Evolutionary conservation across 345 rosid genomes (phyloP).

Genomic region (Toxicodendron radicans): DNA sequence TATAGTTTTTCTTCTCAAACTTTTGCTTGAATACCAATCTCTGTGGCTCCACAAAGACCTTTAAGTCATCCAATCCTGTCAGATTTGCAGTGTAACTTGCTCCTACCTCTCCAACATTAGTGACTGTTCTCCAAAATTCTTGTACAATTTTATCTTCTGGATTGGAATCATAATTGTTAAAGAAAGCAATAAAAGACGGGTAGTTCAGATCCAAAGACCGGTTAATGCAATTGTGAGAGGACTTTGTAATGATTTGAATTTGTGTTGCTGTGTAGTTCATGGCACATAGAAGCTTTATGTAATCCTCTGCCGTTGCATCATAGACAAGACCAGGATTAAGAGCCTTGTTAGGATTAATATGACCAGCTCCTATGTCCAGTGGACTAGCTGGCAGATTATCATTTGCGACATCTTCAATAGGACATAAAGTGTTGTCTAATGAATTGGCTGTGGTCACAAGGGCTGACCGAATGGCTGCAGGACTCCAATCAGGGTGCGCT

Average conservation of each 20-base stretch:
- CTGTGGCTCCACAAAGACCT: conserved; percentile 52
- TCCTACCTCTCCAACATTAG: conserved; percentile 48
- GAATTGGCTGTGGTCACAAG: conserved; percentile 46
- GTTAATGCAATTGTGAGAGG: conserved; percentile 28
- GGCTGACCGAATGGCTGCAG: conserved; percentile 49
- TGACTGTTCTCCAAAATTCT: conserved; percentile 44
- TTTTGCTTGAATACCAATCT: conserved; percentile 44
- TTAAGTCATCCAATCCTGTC: conserved; percentile 44
- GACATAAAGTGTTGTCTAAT: conserved; percentile 36
- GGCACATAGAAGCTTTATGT: conserved; percentile 50
- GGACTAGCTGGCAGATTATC: conserved; percentile 44
- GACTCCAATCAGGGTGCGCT: conserved; percentile 45
- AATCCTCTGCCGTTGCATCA: conserved; percentile 47
- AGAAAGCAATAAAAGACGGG: conserved; percentile 55
- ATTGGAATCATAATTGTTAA: conserved; percentile 18
- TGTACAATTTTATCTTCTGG: conserved; percentile 20
- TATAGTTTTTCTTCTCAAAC: conserved; percentile 51
- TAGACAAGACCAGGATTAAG: conserved; percentile 62
- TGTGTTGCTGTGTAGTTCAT: conserved; percentile 40
- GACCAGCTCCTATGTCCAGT: conserved; percentile 64
- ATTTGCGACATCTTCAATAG: conserved; percentile 34
- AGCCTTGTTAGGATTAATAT: conserved; percentile 41
- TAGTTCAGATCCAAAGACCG: conserved; percentile 51
- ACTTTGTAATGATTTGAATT: conserved; percentile 44
- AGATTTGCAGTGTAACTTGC: conserved; percentile 43